Evolutionary conservation across 2,329 filamentous ascomycete species (phyloP).

Genomic region (Phoma sp.): DNA sequence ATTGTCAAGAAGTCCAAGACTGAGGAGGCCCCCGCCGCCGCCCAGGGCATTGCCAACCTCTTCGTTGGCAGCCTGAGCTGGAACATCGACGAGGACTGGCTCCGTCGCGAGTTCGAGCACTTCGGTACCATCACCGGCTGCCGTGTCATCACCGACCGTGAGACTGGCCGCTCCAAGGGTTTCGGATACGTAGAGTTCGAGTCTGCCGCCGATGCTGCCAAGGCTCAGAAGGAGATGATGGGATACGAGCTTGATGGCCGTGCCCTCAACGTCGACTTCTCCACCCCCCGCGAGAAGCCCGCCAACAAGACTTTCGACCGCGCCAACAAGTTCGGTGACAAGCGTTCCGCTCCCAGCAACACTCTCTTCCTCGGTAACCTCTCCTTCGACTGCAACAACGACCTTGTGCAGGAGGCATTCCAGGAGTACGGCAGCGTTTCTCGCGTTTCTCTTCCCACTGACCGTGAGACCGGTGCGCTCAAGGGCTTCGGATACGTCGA

Average conservation of each 20-base stretch:
- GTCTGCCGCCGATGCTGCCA: conserved; percentile 69
- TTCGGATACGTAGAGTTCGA: conserved; percentile 93
- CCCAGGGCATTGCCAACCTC: conserved; percentile 67
- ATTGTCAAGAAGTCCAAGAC: conserved; percentile 74
- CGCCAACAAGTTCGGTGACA: conserved; percentile 76
- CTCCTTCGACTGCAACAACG: conserved; percentile 81
- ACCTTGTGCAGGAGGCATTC: conserved; percentile 77
- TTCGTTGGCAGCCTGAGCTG: conserved; percentile 92
- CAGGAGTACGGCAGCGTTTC: conserved; percentile 72
- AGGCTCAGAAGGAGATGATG: conserved; percentile 77
- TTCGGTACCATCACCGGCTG: conserved; percentile 75
- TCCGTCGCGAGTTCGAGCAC: conserved; percentile 80
- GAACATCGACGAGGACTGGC: conserved; percentile 84
- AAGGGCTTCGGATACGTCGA: conserved; percentile 95
- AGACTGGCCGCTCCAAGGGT: conserved; percentile 82
- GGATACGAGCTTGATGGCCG: conserved; percentile 77
- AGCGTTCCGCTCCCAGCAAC: conserved; percentile 77
- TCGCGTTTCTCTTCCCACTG: conserved; percentile 86
- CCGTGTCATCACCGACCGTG: conserved; percentile 83
- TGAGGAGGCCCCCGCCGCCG: conserved; percentile 50
- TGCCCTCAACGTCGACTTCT: conserved; percentile 78
- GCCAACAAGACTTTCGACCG: conserved; percentile 59
- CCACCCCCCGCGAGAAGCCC: conserved; percentile 68
- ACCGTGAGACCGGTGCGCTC: conserved; percentile 79
- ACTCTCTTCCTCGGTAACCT: conserved; percentile 94